These are phyloP conservation scores for Volvariella surrecta DNA, from an alignment of 1,284 basidiomycete species.

Conservation along the genomic window DNA sequence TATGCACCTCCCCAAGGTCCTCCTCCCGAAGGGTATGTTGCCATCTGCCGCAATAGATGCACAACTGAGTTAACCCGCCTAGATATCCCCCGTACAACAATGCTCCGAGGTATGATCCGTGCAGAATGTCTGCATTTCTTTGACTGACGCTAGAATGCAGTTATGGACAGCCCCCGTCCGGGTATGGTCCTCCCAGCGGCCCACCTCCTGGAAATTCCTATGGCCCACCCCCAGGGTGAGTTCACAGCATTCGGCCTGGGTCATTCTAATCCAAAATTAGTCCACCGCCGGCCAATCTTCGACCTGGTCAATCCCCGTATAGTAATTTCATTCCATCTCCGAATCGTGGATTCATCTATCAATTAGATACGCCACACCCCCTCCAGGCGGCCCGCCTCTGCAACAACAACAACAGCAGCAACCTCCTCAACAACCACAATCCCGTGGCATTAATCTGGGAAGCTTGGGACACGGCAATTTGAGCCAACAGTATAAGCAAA, in stretches of 20 bases:
- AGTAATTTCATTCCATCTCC: neutral
- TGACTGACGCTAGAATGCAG: too few species aligned
- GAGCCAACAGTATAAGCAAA: conserved; percentile 12
- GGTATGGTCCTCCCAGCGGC: neutral
- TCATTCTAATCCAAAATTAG: too few species aligned
- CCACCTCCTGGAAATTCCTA: conserved; percentile 10
- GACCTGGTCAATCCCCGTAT: conserved; percentile 22
- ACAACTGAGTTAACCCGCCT: too few species aligned
- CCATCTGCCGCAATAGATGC: too few species aligned
- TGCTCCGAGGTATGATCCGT: too few species aligned
- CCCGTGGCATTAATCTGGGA: conserved; percentile 7
- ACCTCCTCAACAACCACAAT: conserved; percentile 7
- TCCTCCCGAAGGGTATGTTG: conserved; percentile 14
- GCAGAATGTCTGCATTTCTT: too few species aligned
- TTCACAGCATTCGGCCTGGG: too few species aligned
- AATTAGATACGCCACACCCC: conserved; percentile 9
- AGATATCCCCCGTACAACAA: too few species aligned
- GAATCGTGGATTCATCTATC: too few species aligned
- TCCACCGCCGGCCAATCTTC: conserved; percentile 15
- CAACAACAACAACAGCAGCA: conserved; percentile 5
- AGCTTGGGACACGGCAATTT: conserved; percentile 10
- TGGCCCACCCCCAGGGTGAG: too few species aligned
- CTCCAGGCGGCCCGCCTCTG: neutral
- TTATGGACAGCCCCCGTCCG: neutral
- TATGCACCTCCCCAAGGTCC: conserved; percentile 14